Evolutionary conservation across 108 stramenopile species (phyloP), one percentile per base, ranked within the genome.

Genomic region (Cylindrotheca fusiformis): DNA sequence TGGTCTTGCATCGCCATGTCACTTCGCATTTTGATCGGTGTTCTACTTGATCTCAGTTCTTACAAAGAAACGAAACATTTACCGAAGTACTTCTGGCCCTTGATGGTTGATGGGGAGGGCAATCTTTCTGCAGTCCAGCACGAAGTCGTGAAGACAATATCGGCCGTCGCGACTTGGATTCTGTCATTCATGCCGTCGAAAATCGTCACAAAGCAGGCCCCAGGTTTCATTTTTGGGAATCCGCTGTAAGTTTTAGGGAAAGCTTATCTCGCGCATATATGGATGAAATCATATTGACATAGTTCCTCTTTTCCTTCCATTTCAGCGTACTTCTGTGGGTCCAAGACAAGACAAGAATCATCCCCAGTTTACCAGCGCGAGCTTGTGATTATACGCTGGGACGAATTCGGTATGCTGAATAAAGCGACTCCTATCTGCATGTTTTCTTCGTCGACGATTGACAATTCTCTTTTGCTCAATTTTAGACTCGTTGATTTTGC

Each of bases 361-460:
- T 77, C 18, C 80, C 80, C 5, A 81, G 71, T 49, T 0, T 77
- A 12, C 73, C 80, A 2, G 44, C 61, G 23, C 72, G 80, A 21
- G 52, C 67, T 8, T 70, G 73, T 59, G 80, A 81, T 36, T 70
- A 54, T 25, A 51, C 57, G 8, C 55, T 81, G 73, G 76, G 76
- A 18, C 61, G 80, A 23, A 52, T 80, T 2, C 51, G 55, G 32
- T 69, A 36, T 5, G 53, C 10, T n/a, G 21, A 24, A 41, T 14
- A 41, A 41, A 41, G 36, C 6, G 36, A 48, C 4, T 61, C 19
- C 55, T 32, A 32, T 19, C 52, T 27, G 33, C 10, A 59, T 59
- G 22, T 24, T 36, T 59, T 44, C 20, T 41, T 24, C 18, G 10
- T 56, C 6, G 10, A 56, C 26, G 27, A 52, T 52, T 52, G 50